Percentiles rank a stretch among this genome's conserved stretches.
phyloP scores from a whole-genome alignment of 345 rosid species.

The Heritiera fomes region DNA sequence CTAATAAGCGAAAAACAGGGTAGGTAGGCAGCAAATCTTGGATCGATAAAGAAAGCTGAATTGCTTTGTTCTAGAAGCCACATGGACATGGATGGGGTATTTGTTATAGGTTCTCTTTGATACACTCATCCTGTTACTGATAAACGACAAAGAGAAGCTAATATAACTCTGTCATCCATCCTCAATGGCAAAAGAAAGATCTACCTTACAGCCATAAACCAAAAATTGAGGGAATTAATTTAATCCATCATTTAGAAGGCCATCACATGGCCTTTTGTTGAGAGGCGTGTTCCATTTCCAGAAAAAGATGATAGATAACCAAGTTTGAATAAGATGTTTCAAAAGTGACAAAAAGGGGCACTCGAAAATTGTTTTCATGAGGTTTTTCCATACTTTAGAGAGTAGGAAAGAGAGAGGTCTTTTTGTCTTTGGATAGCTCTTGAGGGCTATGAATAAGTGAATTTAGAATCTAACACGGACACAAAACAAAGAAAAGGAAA shows the following conservation, averaged over 20 bases:
- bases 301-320: slow-evolving; percentile 10
- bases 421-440: slow-evolving; percentile 29
- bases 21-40: slow-evolving; percentile 8
- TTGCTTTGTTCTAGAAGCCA: background rate
- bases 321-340: slow-evolving; percentile 1
- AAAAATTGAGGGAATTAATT: background rate
- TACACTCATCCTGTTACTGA: slow-evolving; percentile 1
- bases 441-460: slow-evolving; percentile 1
- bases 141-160: background rate
- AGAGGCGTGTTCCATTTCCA: slow-evolving; percentile 18
- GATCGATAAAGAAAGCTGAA: background rate
- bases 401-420: slow-evolving; percentile 32
- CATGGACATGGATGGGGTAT: background rate
- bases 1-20: background rate
- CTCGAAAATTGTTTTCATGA: slow-evolving; percentile 4
- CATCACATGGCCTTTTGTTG: slow-evolving; percentile 15
- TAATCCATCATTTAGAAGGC: background rate
- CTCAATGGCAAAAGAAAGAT: slow-evolving; percentile 4
- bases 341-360: slow-evolving; percentile 17
- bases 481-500: slow-evolving; percentile 18
- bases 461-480: slow-evolving; percentile 23
- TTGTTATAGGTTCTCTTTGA: background rate
- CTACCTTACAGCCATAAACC: background rate
- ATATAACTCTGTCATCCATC: background rate
- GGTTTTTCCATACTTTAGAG: slow-evolving; percentile 15